Conservation (phyloP, 2,329 filamentous ascomycete genomes). For the Paraphoma chrysanthemicola region DNA sequence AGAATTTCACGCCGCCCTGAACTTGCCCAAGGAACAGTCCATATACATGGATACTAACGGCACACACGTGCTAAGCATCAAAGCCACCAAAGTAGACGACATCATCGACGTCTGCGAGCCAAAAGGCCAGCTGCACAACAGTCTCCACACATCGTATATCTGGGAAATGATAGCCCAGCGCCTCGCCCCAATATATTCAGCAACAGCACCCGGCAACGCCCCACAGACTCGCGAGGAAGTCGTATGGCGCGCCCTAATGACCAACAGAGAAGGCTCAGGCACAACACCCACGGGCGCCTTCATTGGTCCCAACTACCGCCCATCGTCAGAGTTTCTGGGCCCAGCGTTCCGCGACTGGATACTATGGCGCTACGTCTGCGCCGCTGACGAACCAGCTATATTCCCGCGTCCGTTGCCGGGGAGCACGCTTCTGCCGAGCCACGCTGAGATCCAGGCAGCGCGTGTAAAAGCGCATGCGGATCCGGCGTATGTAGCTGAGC, state of each 20-base stretch:
- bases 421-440: slow-evolving; percentile 3
- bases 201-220: not conserved
- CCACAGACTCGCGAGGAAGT: slow-evolving; percentile 12
- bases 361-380: slow-evolving; percentile 13
- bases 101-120: slow-evolving; percentile 1
- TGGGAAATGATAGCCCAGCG: slow-evolving; percentile 9
- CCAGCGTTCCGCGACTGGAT: slow-evolving; percentile 19
- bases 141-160: slow-evolving; percentile 6
- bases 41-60: not conserved
- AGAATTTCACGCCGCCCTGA: slow-evolving; percentile 11
- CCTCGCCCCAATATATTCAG: slow-evolving; percentile 3
- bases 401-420: not conserved
- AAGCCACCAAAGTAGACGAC: slow-evolving; percentile 6
- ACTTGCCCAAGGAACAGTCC: not conserved
- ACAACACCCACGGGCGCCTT: not conserved
- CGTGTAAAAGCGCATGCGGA: slow-evolving; percentile 1
- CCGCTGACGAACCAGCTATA: not conserved
- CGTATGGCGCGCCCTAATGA: slow-evolving; percentile 19
- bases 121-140: slow-evolving; percentile 8
- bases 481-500: not conserved
- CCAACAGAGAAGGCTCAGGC: slow-evolving; percentile 5
- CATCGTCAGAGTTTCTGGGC: not conserved
- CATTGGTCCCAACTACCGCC: slow-evolving; percentile 3
- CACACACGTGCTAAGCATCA: slow-evolving; percentile 7
- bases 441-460: slow-evolving; percentile 2